Evolutionary conservation across 768 basidiomycete species (phyloP).

Genomic region (Boletus pseudopeckii): DNA sequence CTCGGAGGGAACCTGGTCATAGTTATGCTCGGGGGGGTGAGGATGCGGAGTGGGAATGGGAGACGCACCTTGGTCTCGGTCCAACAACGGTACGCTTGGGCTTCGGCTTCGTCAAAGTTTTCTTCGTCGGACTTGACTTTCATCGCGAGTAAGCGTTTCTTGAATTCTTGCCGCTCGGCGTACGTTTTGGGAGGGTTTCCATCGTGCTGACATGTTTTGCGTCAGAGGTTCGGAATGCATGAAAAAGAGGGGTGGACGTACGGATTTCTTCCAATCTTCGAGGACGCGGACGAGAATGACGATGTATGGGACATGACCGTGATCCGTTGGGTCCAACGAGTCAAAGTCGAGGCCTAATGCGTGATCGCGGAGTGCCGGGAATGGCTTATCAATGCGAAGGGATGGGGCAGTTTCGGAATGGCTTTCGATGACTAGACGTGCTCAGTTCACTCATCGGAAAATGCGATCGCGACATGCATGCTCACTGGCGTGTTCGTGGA

Average conservation of each 20-base stretch:
- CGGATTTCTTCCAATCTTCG: slow-evolving; percentile 78
- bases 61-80: slow-evolving; percentile 44
- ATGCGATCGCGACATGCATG: slow-evolving; percentile 4
- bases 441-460: not conserved
- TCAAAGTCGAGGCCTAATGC: slow-evolving; percentile 69
- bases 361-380: slow-evolving; percentile 75
- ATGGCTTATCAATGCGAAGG: slow-evolving; percentile 85
- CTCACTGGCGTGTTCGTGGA: slow-evolving; percentile 82
- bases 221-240: not conserved
- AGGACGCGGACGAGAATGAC: slow-evolving; percentile 81
- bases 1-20: slow-evolving; percentile 59
- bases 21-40: not conserved
- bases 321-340: slow-evolving; percentile 83
- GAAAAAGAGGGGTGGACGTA: slow-evolving; percentile 33
- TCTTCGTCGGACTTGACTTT: slow-evolving; percentile 85
- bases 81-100: slow-evolving; percentile 84
- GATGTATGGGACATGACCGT: slow-evolving; percentile 88
- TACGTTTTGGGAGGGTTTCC: slow-evolving; percentile 51
- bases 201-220: slow-evolving; percentile 50
- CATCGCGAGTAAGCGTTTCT: slow-evolving; percentile 56
- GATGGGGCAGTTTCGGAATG: slow-evolving; percentile 75
- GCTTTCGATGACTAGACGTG: slow-evolving; percentile 72
- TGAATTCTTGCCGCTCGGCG: slow-evolving; percentile 77
- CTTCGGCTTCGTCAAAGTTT: slow-evolving; percentile 93
- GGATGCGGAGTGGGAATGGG: not conserved